Base-by-base conservation (phyloP, 305 asterid genomes). In the Solanum hybrid region DNA sequence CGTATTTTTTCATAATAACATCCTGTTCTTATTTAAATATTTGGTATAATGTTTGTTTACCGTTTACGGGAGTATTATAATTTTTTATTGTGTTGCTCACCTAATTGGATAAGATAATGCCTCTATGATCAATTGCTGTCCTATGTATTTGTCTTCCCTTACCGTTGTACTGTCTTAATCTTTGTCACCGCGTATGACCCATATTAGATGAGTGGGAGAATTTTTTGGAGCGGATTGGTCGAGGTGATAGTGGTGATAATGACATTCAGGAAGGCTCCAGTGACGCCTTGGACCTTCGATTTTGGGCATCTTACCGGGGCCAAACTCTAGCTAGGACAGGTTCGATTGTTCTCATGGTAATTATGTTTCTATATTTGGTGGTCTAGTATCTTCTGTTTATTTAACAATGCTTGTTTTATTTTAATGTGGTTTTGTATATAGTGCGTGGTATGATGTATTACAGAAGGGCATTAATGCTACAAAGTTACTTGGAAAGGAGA, bases 391-490 rank as follows among this genome's bases (percentile, higher is more conserved):
- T n/a, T 10, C 78, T 84, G 8, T 10, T 19, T 84, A 84, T 84
- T 84, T 84, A 84, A 31, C 42, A 56, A 84, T 56, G 45, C 42
- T 51, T 31, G 75, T 31, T 51, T 29, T 51, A 31, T 89, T 88
- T 78, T 64, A 86, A 77, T 90, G 72, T 85, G 87, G 75, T 90
- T 90, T 90, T 72, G 79, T 91, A 87, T 91, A 93, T 95, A 97
- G 99, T 97, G 88, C 98, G 99, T 75, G 99, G 99, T 73, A 96
- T 97, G 99, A 97, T 97, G 99, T 97, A 97, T 93, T 97, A 97
- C 90, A 96, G 99, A 94, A 95, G 98, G 93, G 99, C 99, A 10
- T 91, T 97, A 90, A 96, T 97, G 98, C 95, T 97, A 90, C 99
- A 97, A 93, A 95, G 98, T 93, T 92, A 89, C 94, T 91, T 97